A percentile compares a stretch with the other conserved stretches of the same genome.
These are phyloP conservation scores for Monosporascus sp. DNA, from an alignment of 2,329 filamentous ascomycete species.

Conservation along the genomic window DNA sequence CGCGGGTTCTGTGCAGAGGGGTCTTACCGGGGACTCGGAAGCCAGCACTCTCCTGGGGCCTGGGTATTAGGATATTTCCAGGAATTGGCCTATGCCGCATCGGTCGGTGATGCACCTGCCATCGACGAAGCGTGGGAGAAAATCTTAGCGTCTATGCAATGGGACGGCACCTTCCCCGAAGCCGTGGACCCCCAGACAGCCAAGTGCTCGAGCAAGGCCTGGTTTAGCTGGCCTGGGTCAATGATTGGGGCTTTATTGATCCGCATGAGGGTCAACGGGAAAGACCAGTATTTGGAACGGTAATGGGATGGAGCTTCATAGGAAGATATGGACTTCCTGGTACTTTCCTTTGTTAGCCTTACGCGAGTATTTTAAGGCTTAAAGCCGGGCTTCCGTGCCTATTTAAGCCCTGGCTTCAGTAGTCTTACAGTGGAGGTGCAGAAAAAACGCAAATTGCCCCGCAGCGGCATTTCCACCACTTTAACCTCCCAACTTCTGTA, in stretches of 20 bases:
- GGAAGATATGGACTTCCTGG: no score
- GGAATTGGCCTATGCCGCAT: constrained; percentile 11
- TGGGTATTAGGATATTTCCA: constrained; percentile 17
- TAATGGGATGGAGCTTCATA: no score
- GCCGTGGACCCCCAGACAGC: constrained; percentile 10
- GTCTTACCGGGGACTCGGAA: constrained; percentile 12
- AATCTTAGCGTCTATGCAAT: constrained; percentile 12
- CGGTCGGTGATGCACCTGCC: background rate
- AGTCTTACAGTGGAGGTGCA: no score
- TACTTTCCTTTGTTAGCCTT: no score
- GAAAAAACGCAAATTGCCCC: no score
- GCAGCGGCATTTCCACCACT: no score
- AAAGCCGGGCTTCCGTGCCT: no score
- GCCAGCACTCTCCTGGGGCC: constrained; percentile 9
- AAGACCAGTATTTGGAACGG: background rate
- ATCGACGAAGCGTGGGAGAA: constrained; percentile 8
- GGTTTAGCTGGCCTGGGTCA: constrained; percentile 17
- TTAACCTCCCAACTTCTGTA: no score
- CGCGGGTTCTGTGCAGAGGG: constrained; percentile 2
- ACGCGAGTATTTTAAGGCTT: no score
- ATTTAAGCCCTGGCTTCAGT: no score
- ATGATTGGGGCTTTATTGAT: constrained; percentile 7
- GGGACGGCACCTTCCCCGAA: constrained; percentile 15
- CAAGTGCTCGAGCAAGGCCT: constrained; percentile 14
- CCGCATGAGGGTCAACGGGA: background rate